These are phyloP conservation scores for Cutaneotrichosporon sp. DNA, from an alignment of 1,284 basidiomycete species.

Conservation along the genomic window DNA sequence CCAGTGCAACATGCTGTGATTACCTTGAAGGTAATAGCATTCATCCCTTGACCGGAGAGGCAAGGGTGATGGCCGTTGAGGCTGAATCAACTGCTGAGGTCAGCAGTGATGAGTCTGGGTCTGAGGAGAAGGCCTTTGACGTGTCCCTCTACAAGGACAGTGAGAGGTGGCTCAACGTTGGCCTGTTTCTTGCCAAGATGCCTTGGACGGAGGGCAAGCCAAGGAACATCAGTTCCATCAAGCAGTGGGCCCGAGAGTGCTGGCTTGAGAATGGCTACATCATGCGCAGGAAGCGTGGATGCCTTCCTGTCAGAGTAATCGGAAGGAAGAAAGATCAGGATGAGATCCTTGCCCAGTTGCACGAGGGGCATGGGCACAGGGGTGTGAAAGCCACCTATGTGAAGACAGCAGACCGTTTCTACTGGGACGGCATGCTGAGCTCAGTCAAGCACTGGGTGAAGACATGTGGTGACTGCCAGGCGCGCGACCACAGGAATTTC, in stretches of 20 bases:
- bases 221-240: neutral
- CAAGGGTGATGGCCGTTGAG: too few species aligned
- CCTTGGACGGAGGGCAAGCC: neutral
- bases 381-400: neutral
- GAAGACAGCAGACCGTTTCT: neutral
- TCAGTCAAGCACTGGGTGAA: neutral
- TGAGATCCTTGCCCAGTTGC: neutral
- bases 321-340: neutral
- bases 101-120: too few species aligned
- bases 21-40: too few species aligned
- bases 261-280: neutral
- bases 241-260: neutral
- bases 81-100: too few species aligned
- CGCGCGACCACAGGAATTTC: neutral
- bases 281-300: neutral
- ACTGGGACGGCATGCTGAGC: neutral
- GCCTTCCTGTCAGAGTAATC: neutral
- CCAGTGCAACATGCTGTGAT: too few species aligned
- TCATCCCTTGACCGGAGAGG: too few species aligned
- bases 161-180: neutral
- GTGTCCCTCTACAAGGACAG: neutral
- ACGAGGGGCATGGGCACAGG: conserved; percentile 7
- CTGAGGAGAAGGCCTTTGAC: neutral
- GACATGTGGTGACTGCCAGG: conserved; percentile 5
- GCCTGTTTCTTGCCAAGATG: neutral